These are phyloP conservation scores for Allium sativum DNA, from an alignment of 106 monocot genomes.

Conservation along the genomic window DNA sequence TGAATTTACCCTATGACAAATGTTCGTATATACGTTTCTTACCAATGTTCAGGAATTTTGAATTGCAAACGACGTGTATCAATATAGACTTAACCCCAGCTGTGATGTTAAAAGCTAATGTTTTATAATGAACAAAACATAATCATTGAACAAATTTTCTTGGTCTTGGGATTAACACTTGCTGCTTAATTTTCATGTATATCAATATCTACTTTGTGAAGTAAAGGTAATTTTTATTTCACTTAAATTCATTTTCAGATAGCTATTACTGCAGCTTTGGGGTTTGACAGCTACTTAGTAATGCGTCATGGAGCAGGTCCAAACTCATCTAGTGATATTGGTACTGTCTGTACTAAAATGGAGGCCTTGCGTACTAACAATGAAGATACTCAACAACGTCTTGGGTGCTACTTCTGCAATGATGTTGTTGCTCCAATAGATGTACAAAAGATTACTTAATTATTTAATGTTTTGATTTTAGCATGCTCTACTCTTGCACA, in stretches of 20 bases:
- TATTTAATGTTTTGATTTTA: not conserved
- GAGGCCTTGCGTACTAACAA: conserved; percentile 17
- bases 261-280: conserved; percentile 89
- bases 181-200: too few species aligned
- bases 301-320: conserved; percentile 99
- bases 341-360: conserved; percentile 10
- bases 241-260: conserved; percentile 38
- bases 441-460: conserved; percentile 30
- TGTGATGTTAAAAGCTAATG: too few species aligned
- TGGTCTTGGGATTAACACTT: too few species aligned
- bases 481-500: not conserved
- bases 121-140: too few species aligned
- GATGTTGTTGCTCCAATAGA: conserved; percentile 97
- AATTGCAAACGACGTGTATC: not conserved
- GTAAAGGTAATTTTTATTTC: not conserved
- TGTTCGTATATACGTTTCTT: not conserved
- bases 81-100: not conserved
- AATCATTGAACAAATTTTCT: too few species aligned
- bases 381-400: conserved; percentile 20
- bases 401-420: conserved; percentile 98
- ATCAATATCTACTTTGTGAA: too few species aligned
- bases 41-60: not conserved
- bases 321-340: conserved; percentile 8
- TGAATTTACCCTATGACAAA: not conserved
- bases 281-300: conserved; percentile 95